Evolutionary conservation across 441 rosid genomes (phyloP).

Genomic region (Kokia cookei): DNA sequence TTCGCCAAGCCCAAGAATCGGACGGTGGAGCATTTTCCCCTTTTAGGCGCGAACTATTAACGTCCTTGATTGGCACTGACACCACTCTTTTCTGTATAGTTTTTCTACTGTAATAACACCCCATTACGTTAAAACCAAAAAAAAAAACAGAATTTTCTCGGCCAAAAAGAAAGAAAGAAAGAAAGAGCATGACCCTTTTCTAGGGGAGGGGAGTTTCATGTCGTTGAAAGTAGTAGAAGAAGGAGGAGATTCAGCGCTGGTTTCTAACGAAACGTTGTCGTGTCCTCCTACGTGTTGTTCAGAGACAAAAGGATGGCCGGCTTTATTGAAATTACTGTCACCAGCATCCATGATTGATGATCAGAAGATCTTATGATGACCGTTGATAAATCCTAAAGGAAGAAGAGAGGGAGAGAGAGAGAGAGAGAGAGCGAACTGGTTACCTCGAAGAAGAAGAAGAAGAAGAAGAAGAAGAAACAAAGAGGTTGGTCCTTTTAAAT

Average conservation of each 20-base stretch:
- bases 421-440: not conserved
- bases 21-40: constrained; percentile 83
- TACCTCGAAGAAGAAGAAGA: constrained; percentile 12
- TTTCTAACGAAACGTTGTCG: constrained; percentile 39
- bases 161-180: not conserved
- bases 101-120: constrained; percentile 34
- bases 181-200: constrained; percentile 40
- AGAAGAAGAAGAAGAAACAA: constrained; percentile 19
- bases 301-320: constrained; percentile 16
- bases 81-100: constrained; percentile 67
- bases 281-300: constrained; percentile 31
- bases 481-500: constrained; percentile 31
- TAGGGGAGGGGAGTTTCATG: constrained; percentile 53
- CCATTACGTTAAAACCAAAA: not conserved
- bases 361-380: not conserved
- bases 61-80: constrained; percentile 77
- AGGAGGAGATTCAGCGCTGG: constrained; percentile 58
- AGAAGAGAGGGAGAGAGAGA: not conserved
- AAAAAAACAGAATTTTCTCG: not conserved
- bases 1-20: constrained; percentile 98
- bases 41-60: constrained; percentile 60
- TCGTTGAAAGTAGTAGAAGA: constrained; percentile 36
- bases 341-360: constrained; percentile 29
- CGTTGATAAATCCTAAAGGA: not conserved
- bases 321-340: constrained; percentile 25